Base-by-base conservation (phyloP, 2,329 filamentous ascomycete genomes). In the Pseudogymnoascus sp. region DNA sequence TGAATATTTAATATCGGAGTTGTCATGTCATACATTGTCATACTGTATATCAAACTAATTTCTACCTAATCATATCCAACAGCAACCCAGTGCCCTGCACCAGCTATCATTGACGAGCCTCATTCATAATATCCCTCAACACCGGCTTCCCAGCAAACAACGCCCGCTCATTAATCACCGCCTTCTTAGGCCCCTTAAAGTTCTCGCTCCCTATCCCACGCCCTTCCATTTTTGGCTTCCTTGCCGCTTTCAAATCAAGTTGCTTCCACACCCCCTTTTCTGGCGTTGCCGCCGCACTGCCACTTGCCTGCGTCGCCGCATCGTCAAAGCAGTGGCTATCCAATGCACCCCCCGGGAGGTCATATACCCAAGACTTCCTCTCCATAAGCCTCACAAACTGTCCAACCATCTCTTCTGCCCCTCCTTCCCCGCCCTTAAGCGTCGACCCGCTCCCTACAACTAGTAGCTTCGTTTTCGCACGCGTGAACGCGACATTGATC, bases 401-500 rank as follows among this genome's bases (percentile, higher is more conserved):
- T 35, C 83, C 83, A 13, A 99, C 80, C 76, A 97, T 86, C 69
- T 92, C 89, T 68, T 90, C 87, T 6, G 65, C 67, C 16, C 80
- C 86, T n/a, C 80, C 86, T 61, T 88, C 82, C 10, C 85, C 79
- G 0, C 72, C 72, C 13, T 77, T 77, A n/a, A 99, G 78, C 0
- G 95, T 99, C 63, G 80, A 81, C 71, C 85, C 84, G 74, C 90
- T 96, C 8, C 95, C 95, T 0, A 99, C 76, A 11, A 99, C 88
- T 1, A 99, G 80, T 37, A 99, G 78, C 78, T 99, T 99, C 0
- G 89, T 95, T 73, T 93, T 90, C 21, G 95, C 95, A 29, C 95
- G 82, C 3, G 95, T 99, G 67, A 99, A 90, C 0, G 95, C 95
- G 3, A 99, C 95, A 70, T 99, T 99, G 73, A 99, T 92, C 59